Evolutionary conservation across 73 alveolate genomes (phyloP).

Genomic region (Stentor coeruleus): DNA sequence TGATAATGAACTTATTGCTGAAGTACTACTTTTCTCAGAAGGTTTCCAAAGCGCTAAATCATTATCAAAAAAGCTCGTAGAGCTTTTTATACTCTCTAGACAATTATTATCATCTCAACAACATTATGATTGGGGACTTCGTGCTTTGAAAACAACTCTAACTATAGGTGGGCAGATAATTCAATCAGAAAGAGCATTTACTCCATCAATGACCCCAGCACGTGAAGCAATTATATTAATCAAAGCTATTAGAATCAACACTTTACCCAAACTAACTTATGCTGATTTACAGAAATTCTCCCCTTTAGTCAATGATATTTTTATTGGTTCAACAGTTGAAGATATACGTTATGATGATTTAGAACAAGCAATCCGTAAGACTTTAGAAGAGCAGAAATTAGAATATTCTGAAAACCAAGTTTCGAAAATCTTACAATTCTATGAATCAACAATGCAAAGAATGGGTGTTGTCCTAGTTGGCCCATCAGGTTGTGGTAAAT

Average conservation of each 20-base stretch:
- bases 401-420: conserved; percentile 92
- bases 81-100: conserved; percentile 93
- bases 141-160: conserved; percentile 99
- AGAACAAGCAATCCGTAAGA: conserved; percentile 90
- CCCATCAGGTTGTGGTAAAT: conserved; percentile 99
- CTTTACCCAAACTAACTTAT: conserved; percentile 98
- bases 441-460: conserved; percentile 99
- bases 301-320: conserved; percentile 86
- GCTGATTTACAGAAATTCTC: conserved; percentile 95
- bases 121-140: conserved; percentile 99
- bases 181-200: conserved; percentile 75
- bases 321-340: conserved; percentile 89
- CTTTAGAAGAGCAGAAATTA: conserved; percentile 80
- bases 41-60: conserved; percentile 93
- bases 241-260: conserved; percentile 93
- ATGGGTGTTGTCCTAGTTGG: conserved; percentile 99
- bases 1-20: conserved; percentile 99
- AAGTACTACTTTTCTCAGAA: conserved; percentile 98
- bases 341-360: conserved; percentile 98
- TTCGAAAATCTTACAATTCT: conserved; percentile 96
- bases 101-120: conserved; percentile 95
- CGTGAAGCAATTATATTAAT: conserved; percentile 44
- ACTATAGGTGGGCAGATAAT: conserved; percentile 98
- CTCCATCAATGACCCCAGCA: conserved; percentile 21
- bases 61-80: conserved; percentile 89